phyloP scores from a whole-genome alignment of 2,329 filamentous ascomycete genomes.

The Plenodomus lindquistii region DNA sequence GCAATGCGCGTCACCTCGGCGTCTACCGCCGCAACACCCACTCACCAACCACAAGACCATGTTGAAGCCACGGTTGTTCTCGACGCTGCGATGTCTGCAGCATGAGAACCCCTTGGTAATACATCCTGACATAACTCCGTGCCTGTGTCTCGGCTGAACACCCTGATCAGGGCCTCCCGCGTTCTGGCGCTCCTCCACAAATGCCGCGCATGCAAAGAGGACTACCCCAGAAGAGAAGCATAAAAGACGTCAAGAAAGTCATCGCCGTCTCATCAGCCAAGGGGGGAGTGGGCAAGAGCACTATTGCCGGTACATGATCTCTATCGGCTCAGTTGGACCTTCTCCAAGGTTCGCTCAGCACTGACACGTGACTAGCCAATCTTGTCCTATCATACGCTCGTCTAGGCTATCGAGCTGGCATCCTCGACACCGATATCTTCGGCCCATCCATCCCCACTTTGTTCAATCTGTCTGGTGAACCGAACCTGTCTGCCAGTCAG shows the following conservation, averaged over 20 bases:
- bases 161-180: conserved; percentile 73
- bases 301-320: conserved; percentile 76
- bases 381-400: conserved; percentile 84
- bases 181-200: conserved; percentile 66
- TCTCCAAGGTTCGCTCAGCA: neutral
- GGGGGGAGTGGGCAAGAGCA: conserved; percentile 97
- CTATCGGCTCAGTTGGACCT: too few relatives aligned
- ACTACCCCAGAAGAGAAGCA: conserved; percentile 77
- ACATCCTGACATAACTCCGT: neutral
- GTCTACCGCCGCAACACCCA: conserved; percentile 21
- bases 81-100: conserved; percentile 52
- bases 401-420: conserved; percentile 78
- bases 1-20: conserved; percentile 30
- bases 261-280: conserved; percentile 97
- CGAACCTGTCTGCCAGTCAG: conserved; percentile 72
- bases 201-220: conserved; percentile 79
- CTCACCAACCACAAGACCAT: conserved; percentile 28
- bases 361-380: conserved; percentile 60
- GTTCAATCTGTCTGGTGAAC: conserved; percentile 79
- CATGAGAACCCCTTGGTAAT: conserved; percentile 89
- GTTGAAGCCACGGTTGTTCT: conserved; percentile 58
- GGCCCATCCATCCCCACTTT: conserved; percentile 93
- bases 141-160: conserved; percentile 8
- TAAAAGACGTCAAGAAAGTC: conserved; percentile 85
- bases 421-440: conserved; percentile 96